Base-by-base conservation (phyloP, 2,329 filamentous ascomycete species). In the Sporothrix pallida region DNA sequence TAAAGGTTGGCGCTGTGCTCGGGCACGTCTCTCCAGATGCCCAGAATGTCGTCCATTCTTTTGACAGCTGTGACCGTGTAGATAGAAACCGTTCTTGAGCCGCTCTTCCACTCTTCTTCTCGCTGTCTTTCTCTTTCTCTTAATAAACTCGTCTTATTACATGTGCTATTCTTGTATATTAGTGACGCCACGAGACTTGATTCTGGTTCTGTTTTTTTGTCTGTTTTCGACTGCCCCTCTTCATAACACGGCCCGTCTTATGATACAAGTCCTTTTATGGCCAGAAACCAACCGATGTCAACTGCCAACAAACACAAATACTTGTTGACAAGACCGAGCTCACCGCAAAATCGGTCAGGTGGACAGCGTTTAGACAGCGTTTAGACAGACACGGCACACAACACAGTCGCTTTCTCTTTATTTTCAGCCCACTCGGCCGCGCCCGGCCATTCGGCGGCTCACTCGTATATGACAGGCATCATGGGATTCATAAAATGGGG, bases 171-270 rank as follows among this genome's bases (percentile, higher is more conserved):
- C n/a, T 54, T 20, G 31, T 20, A 50, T 67, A 23, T 67, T 42
- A 54, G 20, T 31, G 20, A 58, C 42, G 37, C 52, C 68, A 60
- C 37, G 31, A 56, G 50, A 70, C 68, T 58, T 20, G 15, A 44
- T 63, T 63, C 20, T 63, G 9, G 56, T 60, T 10, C 20, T 6
- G 0, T 7, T 1, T 13, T 9, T 9, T 54, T 8, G 26, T 2
- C 52, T 20, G 15, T 17, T 48, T 48, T 48, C 13, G n/a, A n/a
- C 8, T 13, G 60, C 37, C 62, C 44, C 56, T 56, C 2, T 8
- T 15, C 54, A 65, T 72, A 72, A 52, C 17, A 52, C 70, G 44
- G 56, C 70, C 70, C 56, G 70, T 63, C 15, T 71, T 71, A 71
- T 71, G 42, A 71, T 71, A 71, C 8, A n/a, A 71, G 70, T 46